Conservation (phyloP, 352 stramenopile species). For the Pythium dissotocum region DNA sequence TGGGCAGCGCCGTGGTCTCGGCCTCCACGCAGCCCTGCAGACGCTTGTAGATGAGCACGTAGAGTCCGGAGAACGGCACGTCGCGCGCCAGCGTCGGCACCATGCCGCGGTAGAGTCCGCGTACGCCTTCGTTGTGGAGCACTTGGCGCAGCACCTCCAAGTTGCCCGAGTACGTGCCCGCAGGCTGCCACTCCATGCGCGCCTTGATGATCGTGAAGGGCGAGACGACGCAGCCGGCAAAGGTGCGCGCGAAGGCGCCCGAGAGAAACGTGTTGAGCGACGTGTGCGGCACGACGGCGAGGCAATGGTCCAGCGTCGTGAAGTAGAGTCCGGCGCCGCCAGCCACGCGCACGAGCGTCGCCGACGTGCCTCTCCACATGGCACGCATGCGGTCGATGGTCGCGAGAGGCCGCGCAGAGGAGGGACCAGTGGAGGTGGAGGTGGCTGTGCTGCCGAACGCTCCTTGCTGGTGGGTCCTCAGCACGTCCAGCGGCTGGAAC, state of each 20-base stretch:
- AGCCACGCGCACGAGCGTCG: slow-evolving; percentile 80
- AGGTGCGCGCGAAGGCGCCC: slow-evolving; percentile 83
- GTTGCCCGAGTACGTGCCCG: slow-evolving; percentile 62
- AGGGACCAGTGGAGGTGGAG: background rate
- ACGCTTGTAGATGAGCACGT: slow-evolving; percentile 85
- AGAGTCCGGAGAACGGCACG: slow-evolving; percentile 87
- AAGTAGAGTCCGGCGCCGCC: slow-evolving; percentile 87
- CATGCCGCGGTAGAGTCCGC: slow-evolving; percentile 85
- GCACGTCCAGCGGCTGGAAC: slow-evolving; percentile 85
- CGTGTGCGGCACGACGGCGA: slow-evolving; percentile 51
- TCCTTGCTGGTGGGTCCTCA: slow-evolving; percentile 84
- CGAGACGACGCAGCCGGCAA: slow-evolving; percentile 77
- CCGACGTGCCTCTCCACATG: slow-evolving; percentile 84
- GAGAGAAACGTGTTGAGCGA: slow-evolving; percentile 79
- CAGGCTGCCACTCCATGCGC: slow-evolving; percentile 80
- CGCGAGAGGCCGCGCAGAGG: slow-evolving; percentile 6
- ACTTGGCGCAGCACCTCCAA: slow-evolving; percentile 68
- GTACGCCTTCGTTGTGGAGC: slow-evolving; percentile 61
- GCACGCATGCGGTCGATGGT: slow-evolving; percentile 40
- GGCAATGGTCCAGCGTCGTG: slow-evolving; percentile 68
- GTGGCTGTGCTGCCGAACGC: slow-evolving; percentile 46
- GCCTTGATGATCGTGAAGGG: slow-evolving; percentile 88
- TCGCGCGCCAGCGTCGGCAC: slow-evolving; percentile 84
- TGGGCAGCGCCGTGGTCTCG: slow-evolving; percentile 44
- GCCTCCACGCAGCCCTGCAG: slow-evolving; percentile 50